phyloP scores from a whole-genome alignment of 73 alveolate genomes.

The Symbiodinium pilosum region DNA sequence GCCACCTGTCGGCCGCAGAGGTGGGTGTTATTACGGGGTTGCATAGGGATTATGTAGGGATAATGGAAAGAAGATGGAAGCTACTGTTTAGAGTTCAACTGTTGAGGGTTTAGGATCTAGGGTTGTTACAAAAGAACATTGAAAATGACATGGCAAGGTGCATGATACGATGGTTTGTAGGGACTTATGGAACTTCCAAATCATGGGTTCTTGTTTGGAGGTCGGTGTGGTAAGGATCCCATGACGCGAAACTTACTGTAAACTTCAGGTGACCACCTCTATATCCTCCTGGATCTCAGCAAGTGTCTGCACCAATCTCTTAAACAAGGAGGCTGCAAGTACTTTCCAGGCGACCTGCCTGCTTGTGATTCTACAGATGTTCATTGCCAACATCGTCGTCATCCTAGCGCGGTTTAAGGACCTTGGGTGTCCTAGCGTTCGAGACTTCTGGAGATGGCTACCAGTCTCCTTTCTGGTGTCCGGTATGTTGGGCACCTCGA shows the following conservation, averaged over 20 bases:
- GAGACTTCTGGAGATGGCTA: constrained; percentile 48
- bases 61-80: too few species aligned
- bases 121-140: too few species aligned
- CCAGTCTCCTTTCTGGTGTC: constrained; percentile 77
- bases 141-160: too few species aligned
- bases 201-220: too few species aligned
- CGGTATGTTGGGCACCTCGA: constrained; percentile 64
- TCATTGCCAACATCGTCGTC: constrained; percentile 69
- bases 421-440: neutral
- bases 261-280: constrained; percentile 21
- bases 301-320: constrained; percentile 47
- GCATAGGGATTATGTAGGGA: too few species aligned
- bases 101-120: too few species aligned
- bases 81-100: too few species aligned
- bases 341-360: constrained; percentile 42
- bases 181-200: too few species aligned
- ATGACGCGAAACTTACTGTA: too few species aligned
- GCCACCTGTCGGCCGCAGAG: constrained; percentile 30
- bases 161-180: too few species aligned
- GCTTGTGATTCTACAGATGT: constrained; percentile 45
- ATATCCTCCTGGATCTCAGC: constrained; percentile 66
- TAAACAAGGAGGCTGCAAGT: constrained; percentile 81
- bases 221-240: too few species aligned
- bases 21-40: too few species aligned
- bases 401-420: constrained; percentile 24